phyloP scores from a whole-genome alignment of 2,329 filamentous ascomycete species.

The Exophiala xenobiotica region DNA sequence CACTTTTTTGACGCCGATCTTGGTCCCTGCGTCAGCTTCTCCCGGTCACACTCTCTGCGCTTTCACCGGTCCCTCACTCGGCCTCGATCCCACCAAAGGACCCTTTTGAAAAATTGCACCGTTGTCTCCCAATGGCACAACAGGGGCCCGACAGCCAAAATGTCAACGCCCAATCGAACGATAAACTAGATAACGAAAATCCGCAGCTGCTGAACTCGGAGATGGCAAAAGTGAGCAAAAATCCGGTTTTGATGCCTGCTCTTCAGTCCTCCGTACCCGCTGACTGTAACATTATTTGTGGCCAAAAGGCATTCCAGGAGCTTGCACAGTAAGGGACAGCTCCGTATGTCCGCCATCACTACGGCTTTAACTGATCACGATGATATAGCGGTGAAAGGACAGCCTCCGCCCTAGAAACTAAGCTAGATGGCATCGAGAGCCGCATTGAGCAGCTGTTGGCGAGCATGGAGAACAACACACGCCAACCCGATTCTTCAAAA shows the following conservation, averaged over 20 bases:
- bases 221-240: conserved; percentile 28
- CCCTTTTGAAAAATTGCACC: not conserved
- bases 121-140: conserved; percentile 23
- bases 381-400: conserved; percentile 53
- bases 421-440: conserved; percentile 54
- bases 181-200: conserved; percentile 11
- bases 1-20: not conserved
- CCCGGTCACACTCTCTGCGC: not conserved
- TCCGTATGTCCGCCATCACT: too few relatives aligned
- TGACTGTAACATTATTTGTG: conserved; percentile 10
- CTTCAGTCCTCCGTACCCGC: not conserved
- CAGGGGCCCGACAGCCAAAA: conserved; percentile 11
- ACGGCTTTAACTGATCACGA: conserved; percentile 10
- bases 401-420: conserved; percentile 55
- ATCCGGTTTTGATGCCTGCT: not conserved
- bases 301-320: conserved; percentile 35
- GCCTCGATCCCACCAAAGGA: not conserved
- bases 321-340: conserved; percentile 35
- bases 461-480: conserved; percentile 40
- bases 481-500: conserved; percentile 34
- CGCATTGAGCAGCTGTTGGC: conserved; percentile 56
- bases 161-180: conserved; percentile 9
- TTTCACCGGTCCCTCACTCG: not conserved
- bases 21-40: not conserved
- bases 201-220: conserved; percentile 25